These are phyloP conservation scores for Coemansia sp. DNA, from an alignment of 192 early-diverging fungal genomes.

Conservation along the genomic window DNA sequence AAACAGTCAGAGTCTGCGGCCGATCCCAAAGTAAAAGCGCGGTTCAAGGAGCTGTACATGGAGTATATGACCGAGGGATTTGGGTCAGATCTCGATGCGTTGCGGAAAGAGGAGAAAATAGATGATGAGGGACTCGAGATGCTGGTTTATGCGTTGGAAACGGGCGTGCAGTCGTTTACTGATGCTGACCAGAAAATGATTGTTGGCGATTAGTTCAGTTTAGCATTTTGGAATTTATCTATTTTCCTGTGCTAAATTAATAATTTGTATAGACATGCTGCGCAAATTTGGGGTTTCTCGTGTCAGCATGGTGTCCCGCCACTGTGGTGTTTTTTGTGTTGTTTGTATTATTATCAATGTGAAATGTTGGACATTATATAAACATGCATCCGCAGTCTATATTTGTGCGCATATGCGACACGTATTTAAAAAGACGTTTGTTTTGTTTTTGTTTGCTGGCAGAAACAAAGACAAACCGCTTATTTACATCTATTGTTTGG, in stretches of 20 bases:
- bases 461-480: neutral
- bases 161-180: slow-evolving; percentile 31
- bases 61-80: slow-evolving; percentile 43
- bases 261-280: no score
- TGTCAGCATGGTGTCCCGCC: no score
- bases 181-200: slow-evolving; percentile 33
- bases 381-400: no score
- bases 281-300: no score
- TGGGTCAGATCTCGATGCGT: slow-evolving; percentile 40
- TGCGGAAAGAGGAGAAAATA: slow-evolving; percentile 38
- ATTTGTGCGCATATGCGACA: no score
- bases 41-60: slow-evolving; percentile 52
- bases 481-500: neutral
- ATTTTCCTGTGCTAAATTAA: no score
- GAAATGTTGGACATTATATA: no score
- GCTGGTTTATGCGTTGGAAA: slow-evolving; percentile 43
- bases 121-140: slow-evolving; percentile 41
- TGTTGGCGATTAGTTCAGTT: slow-evolving; percentile 5
- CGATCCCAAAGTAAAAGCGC: slow-evolving; percentile 15
- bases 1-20: slow-evolving; percentile 6
- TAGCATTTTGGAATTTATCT: neutral
- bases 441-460: neutral
- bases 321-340: no score
- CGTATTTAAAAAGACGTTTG: neutral
- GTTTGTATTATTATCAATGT: no score